phyloP scores from a whole-genome alignment of 257 asterid genomes.

The Solanum piurae region DNA sequence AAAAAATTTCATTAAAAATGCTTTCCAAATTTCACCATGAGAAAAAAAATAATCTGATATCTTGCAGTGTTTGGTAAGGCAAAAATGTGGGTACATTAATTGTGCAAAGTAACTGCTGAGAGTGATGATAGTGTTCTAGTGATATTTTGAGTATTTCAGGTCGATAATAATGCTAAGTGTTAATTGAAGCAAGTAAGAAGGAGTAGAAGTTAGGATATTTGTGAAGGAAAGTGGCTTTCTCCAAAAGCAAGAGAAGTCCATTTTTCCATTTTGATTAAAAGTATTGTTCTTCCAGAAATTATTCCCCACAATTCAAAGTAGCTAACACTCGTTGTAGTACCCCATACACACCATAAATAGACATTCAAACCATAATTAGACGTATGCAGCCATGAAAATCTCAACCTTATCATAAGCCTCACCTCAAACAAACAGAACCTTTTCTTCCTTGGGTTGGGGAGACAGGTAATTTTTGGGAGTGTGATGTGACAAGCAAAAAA shows the following conservation, averaged over 20 bases:
- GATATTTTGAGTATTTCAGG: neutral
- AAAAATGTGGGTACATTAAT: neutral
- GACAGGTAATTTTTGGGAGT: neutral
- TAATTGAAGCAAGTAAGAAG: neutral
- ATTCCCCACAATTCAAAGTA: neutral
- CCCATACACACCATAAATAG: neutral
- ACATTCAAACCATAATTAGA: neutral
- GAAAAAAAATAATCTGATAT: neutral
- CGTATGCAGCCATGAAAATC: neutral
- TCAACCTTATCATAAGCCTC: neutral
- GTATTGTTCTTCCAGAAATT: neutral
- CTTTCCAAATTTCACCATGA: neutral
- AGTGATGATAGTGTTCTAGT: neutral
- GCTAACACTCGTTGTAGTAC: neutral
- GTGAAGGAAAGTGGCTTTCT: neutral
- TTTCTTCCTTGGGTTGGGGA: neutral
- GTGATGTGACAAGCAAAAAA: neutral
- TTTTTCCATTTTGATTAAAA: neutral
- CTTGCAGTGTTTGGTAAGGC: neutral
- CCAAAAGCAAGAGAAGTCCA: neutral
- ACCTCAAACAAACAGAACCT: neutral
- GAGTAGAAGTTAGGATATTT: neutral
- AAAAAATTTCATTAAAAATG: neutral
- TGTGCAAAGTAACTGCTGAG: neutral
- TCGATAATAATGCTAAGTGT: neutral